phyloP scores from a whole-genome alignment of 2,329 filamentous ascomycete genomes.

The Microcyclosporella mali region DNA sequence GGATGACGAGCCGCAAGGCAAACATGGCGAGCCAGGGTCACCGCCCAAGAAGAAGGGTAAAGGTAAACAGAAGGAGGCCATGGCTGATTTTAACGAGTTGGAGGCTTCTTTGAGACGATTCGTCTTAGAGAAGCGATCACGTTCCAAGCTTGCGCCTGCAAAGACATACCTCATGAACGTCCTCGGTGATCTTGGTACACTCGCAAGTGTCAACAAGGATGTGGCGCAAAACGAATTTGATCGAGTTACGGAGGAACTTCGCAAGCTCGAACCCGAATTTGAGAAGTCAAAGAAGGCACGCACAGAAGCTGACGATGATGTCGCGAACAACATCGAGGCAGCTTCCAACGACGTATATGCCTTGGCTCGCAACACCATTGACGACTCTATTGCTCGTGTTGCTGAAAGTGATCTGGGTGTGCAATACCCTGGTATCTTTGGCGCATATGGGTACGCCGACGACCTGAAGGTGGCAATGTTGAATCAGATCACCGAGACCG shows the following conservation, averaged over 20 bases:
- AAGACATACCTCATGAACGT: constrained; percentile 94
- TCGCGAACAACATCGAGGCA: constrained; percentile 75
- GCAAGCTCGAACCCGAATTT: constrained; percentile 75
- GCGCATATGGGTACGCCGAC: constrained; percentile 86
- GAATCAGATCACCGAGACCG: constrained; percentile 73
- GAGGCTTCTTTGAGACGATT: constrained; percentile 87
- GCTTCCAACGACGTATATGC: constrained; percentile 82
- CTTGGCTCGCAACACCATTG: constrained; percentile 69
- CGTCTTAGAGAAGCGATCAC: constrained; percentile 88
- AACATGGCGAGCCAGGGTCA: constrained; percentile 42
- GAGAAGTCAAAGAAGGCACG: constrained; percentile 78
- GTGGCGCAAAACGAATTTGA: constrained; percentile 80
- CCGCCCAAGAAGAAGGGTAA: constrained; percentile 62
- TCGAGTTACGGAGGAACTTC: constrained; percentile 71
- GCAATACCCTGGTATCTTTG: constrained; percentile 77
- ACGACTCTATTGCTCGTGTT: constrained; percentile 66
- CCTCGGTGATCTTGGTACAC: constrained; percentile 73
- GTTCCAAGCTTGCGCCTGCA: constrained; percentile 90
- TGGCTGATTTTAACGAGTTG: constrained; percentile 81
- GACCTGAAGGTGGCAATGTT: constrained; percentile 90
- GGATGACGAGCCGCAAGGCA: constrained; percentile 51
- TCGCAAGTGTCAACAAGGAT: constrained; percentile 81
- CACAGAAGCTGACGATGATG: constrained; percentile 69
- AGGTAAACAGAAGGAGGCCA: constrained; percentile 68
- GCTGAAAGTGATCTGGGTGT: constrained; percentile 75